Evolutionary conservation across 768 basidiomycete genomes (phyloP), one percentile per base, ranked within the genome.

Genomic region (Trichaptum fuscoviolaceum): DNA sequence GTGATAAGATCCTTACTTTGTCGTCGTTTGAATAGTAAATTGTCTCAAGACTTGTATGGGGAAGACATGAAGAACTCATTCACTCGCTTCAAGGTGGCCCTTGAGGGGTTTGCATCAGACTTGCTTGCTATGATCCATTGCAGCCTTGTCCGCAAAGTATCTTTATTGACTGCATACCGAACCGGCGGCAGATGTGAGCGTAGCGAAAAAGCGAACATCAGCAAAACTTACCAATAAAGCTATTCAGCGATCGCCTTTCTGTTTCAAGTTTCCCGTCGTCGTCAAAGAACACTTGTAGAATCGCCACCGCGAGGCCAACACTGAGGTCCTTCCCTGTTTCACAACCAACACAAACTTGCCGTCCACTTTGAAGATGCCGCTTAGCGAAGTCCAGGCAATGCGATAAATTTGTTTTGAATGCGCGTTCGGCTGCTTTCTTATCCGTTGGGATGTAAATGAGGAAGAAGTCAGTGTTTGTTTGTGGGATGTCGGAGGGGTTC

Each of bases 91-190:
- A 98, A 80, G 9, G 91, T 93, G 18, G 86, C 82, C 57, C 95
- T 84, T 10, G 92, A 88, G 0, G 96, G 96, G 73, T 97, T 98
- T 3, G 88, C 90, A 64, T 81, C 79, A 6, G 92, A 90, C 63
- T 83, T 78, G 69, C 86, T 88, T 23, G 89, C 81, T 66, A 95
- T 90, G 62, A 98, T 86, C 92, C 92, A 94, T 73, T 98, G 89
- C 36, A 98, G 80, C 20, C 94, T 83, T 15, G 80, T 88, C 12
- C 86, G 85, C 68, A 98, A 85, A 15, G 82, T 76, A 23, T 80
- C 75, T 74, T 97, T 97, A 69, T 79, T 82, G 58, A 72, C 74
- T 68, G 1, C n/a, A 58, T 24, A 66, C n/a, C 30, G 60, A 23
- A 36, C 8, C 20, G 25, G 35, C n/a, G 26, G n/a, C 23, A 3